Conservation (phyloP, 2,329 filamentous ascomycete species). For the Curvularia eragrostidis region DNA sequence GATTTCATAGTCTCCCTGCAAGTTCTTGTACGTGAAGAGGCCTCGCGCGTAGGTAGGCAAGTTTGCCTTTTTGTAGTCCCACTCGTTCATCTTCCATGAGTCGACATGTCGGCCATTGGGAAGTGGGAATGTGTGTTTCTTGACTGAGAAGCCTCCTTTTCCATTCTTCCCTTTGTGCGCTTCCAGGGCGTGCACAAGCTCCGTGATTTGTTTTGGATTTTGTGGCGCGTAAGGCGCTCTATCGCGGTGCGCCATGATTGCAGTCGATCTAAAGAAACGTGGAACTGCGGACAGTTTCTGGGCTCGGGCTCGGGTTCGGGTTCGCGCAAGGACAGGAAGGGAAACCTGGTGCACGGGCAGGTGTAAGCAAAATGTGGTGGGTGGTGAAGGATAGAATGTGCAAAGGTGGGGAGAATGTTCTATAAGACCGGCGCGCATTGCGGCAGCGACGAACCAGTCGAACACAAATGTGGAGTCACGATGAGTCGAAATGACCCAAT, state of each 20-base stretch:
- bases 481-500: slow-evolving; percentile 28
- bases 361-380: slow-evolving; percentile 24
- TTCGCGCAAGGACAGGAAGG: not conserved
- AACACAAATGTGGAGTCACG: slow-evolving; percentile 6
- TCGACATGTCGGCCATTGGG: slow-evolving; percentile 72
- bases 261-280: slow-evolving; percentile 19
- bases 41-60: slow-evolving; percentile 93
- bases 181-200: slow-evolving; percentile 71
- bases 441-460: slow-evolving; percentile 21
- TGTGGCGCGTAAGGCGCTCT: slow-evolving; percentile 71
- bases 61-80: slow-evolving; percentile 88
- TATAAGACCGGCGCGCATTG: slow-evolving; percentile 27
- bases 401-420: slow-evolving; percentile 21
- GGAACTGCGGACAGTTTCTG: not conserved
- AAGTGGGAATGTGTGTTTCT: slow-evolving; percentile 79
- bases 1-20: slow-evolving; percentile 74
- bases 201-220: slow-evolving; percentile 69
- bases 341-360: slow-evolving; percentile 20
- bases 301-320: not conserved
- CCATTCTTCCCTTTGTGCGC: slow-evolving; percentile 57
- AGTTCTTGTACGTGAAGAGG: slow-evolving; percentile 82
- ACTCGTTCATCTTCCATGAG: slow-evolving; percentile 93
- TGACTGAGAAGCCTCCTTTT: slow-evolving; percentile 70
- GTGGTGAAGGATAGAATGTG: slow-evolving; percentile 12
- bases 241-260: slow-evolving; percentile 60